Conservation (phyloP, 2,329 filamentous ascomycete species). For the Epichloe festucae region DNA sequence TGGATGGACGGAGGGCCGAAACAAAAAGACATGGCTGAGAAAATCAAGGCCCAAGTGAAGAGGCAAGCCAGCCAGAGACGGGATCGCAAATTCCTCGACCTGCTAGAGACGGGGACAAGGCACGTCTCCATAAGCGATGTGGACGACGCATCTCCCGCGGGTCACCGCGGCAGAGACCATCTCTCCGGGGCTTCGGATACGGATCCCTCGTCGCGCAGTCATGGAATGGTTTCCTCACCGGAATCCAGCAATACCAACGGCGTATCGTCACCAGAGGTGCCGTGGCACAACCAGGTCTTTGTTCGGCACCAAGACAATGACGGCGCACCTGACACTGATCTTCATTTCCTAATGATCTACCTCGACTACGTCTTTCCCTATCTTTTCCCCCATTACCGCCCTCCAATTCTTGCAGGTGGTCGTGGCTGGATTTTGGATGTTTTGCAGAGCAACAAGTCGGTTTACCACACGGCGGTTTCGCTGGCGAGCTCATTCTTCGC, state of each 20-base stretch:
- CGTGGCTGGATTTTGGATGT: constrained; percentile 47
- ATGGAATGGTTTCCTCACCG: constrained; percentile 15
- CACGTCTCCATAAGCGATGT: constrained; percentile 12
- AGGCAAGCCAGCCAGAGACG: constrained; percentile 35
- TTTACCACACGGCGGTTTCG: constrained; percentile 44
- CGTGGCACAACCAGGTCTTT: constrained; percentile 20
- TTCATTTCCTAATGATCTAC: constrained; percentile 42
- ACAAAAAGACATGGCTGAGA: constrained; percentile 38
- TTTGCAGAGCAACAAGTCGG: constrained; percentile 41
- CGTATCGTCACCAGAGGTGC: constrained; percentile 19
- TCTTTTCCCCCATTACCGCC: constrained; percentile 50
- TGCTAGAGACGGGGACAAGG: constrained; percentile 23
- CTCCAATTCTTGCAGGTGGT: constrained; percentile 41
- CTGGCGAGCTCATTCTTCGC: constrained; percentile 44
- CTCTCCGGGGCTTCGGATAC: constrained; percentile 16
- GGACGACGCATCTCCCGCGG: constrained; percentile 5
- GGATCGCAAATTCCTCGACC: constrained; percentile 34
- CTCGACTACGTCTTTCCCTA: constrained; percentile 50
- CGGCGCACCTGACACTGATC: constrained; percentile 15
- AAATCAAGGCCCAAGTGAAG: constrained; percentile 45
- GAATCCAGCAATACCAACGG: constrained; percentile 18
- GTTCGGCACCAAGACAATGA: constrained; percentile 11
- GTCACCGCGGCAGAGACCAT: constrained; percentile 2
- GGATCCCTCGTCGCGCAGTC: constrained; percentile 12
- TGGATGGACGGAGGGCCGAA: constrained; percentile 42